phyloP scores from a whole-genome alignment of 2,329 filamentous ascomycete genomes.

The Phoma herbarum region DNA sequence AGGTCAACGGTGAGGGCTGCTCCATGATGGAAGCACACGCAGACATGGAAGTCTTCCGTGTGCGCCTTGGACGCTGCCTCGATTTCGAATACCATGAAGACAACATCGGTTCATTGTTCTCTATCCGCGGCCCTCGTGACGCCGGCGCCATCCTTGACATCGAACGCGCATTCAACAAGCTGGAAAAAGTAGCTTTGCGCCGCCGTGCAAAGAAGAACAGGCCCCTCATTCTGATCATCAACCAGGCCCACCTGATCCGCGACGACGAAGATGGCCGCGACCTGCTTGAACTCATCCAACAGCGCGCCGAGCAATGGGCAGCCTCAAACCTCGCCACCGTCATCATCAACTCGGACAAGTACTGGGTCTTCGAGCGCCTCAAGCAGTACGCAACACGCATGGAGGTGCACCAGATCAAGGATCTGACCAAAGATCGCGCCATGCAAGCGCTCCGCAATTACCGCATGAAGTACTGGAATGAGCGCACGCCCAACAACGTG shows the following conservation, averaged over 20 bases:
- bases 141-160: conserved; percentile 93
- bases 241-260: conserved; percentile 88
- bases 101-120: conserved; percentile 96
- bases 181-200: conserved; percentile 90
- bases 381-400: conserved; percentile 93
- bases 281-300: conserved; percentile 91
- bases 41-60: conserved; percentile 92
- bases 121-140: conserved; percentile 89
- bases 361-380: conserved; percentile 96
- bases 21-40: conserved; percentile 97
- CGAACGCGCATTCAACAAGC: conserved; percentile 94
- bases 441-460: conserved; percentile 80
- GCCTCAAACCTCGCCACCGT: conserved; percentile 88
- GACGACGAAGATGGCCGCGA: conserved; percentile 94
- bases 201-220: conserved; percentile 68
- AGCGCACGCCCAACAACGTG: conserved; percentile 63
- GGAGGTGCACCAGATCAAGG: conserved; percentile 87
- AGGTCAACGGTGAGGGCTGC: conserved; percentile 85
- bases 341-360: conserved; percentile 96
- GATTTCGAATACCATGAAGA: conserved; percentile 98
- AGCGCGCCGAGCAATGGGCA: conserved; percentile 95
- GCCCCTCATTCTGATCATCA: conserved; percentile 92
- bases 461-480: conserved; percentile 77
- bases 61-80: conserved; percentile 89
- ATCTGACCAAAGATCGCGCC: conserved; percentile 81